Evolutionary conservation across 2,329 filamentous ascomycete species (phyloP), one percentile per base, ranked within the genome.

Genomic region (Ophiostoma montium): DNA sequence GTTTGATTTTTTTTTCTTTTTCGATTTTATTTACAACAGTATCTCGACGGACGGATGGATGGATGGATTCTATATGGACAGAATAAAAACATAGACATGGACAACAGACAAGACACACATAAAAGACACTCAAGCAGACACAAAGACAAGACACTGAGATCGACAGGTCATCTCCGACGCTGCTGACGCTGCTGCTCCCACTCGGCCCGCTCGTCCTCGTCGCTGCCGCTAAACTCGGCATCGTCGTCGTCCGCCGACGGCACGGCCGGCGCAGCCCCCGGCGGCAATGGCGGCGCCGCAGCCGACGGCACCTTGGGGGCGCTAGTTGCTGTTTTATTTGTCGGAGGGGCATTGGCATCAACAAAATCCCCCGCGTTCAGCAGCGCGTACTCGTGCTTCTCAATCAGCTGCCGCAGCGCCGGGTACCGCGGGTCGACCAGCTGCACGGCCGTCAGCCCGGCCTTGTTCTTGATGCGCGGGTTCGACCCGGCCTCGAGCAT

Each of bases 401-500:
- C 72, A 59, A 90, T 74, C 51, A 83, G 66, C 41, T 74, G 70
- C 55, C 73, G 69, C 48, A 89, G 68, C 48, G 71, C 74, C 21
- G 61, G 60, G 64, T 89, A 86, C 44, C 72, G 61, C 15, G 84
- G 85, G 64, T 90, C 85, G 49, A 82, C 81, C 53, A 90, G 74
- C 64, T 88, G 81, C 48, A 75, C 61, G 27, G 86, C 74, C 46
- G 80, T 85, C 52, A 87, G 72, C 58, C 82, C 81, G 48, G 78
- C 82, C 65, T 82, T 84, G 69, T 90, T 90, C 63, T 69, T 70
- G 58, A 70, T 57, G 53, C 75, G 71, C 49, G 75, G 65, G 65
- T 65, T 72, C 46, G 69, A 73, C 51, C 86, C 86, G 49, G 86
- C 86, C 67, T 92, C 86, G 55, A 90, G 74, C 72, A 94, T 79